A percentile compares a stretch with the other conserved stretches of the same genome.
These are phyloP conservation scores for Fragaria ananassa DNA, from an alignment of 306 rosid species.

Conservation along the genomic window DNA sequence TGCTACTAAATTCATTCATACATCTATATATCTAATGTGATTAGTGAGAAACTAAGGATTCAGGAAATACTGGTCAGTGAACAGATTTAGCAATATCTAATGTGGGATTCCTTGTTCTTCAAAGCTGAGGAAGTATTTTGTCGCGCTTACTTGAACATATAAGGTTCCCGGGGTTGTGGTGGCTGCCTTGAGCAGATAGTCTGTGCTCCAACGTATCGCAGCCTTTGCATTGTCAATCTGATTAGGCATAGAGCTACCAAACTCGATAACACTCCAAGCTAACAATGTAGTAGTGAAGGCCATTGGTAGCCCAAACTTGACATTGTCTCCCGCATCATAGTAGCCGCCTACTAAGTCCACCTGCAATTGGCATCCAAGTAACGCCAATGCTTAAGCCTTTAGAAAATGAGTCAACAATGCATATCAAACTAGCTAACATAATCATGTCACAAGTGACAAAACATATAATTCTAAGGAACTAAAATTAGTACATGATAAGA, in stretches of 20 bases:
- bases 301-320: conserved; percentile 90
- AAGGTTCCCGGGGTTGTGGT: conserved; percentile 62
- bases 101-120: not conserved
- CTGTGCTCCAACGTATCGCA: conserved; percentile 73
- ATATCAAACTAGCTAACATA: not conserved
- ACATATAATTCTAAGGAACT: not conserved
- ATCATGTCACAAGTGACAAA: not conserved
- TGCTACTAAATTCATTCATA: not conserved
- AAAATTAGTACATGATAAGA: conserved; percentile 50
- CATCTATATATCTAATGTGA: not conserved
- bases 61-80: not conserved
- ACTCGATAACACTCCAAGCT: conserved; percentile 90
- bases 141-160: conserved; percentile 70
- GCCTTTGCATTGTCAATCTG: conserved; percentile 61
- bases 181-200: conserved; percentile 78
- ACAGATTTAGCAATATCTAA: not conserved
- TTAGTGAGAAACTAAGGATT: not conserved
- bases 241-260: conserved; percentile 61
- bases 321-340: conserved; percentile 94
- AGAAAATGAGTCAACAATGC: not conserved
- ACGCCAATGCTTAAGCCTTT: not conserved
- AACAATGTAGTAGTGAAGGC: conserved; percentile 82
- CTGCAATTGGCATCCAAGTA: conserved; percentile 36
- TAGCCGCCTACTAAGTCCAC: conserved; percentile 85
- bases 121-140: not conserved